Conservation (phyloP, 2,329 filamentous ascomycete species). For the Neofusicoccum sp. region DNA sequence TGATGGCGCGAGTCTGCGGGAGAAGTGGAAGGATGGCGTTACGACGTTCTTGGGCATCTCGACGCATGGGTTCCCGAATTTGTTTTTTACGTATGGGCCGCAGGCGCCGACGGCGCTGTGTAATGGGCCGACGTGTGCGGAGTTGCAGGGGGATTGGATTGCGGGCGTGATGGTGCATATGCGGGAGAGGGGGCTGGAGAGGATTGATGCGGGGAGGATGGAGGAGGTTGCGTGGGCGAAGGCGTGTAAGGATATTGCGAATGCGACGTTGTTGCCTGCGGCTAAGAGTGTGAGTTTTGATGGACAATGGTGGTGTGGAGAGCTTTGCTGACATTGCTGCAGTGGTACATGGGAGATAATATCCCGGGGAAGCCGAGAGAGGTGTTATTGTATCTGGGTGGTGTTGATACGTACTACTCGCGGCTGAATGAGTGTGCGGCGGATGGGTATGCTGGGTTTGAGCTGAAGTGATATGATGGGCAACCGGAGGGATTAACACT, state of each 20-base stretch:
- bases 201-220: constrained; percentile 50
- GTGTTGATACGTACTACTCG: constrained; percentile 27
- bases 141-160: constrained; percentile 59
- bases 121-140: constrained; percentile 56
- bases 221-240: constrained; percentile 52
- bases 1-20: constrained; percentile 25
- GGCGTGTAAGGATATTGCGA: constrained; percentile 47
- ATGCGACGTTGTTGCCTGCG: constrained; percentile 50
- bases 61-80: constrained; percentile 44
- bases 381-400: constrained; percentile 49
- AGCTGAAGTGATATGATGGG: not conserved
- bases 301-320: not conserved
- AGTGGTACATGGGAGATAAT: constrained; percentile 57
- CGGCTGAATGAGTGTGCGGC: constrained; percentile 22
- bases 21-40: constrained; percentile 17
- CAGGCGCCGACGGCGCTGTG: constrained; percentile 57
- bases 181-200: constrained; percentile 45
- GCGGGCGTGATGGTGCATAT: constrained; percentile 52
- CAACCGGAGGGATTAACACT: too few species aligned
- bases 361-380: constrained; percentile 56
- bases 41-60: constrained; percentile 41
- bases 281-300: constrained; percentile 36
- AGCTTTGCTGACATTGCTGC: not conserved
- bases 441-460: constrained; percentile 25
- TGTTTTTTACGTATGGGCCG: constrained; percentile 46